Evolutionary conservation across 1,284 basidiomycete species (phyloP).

Genomic region (Leccinum insigne): DNA sequence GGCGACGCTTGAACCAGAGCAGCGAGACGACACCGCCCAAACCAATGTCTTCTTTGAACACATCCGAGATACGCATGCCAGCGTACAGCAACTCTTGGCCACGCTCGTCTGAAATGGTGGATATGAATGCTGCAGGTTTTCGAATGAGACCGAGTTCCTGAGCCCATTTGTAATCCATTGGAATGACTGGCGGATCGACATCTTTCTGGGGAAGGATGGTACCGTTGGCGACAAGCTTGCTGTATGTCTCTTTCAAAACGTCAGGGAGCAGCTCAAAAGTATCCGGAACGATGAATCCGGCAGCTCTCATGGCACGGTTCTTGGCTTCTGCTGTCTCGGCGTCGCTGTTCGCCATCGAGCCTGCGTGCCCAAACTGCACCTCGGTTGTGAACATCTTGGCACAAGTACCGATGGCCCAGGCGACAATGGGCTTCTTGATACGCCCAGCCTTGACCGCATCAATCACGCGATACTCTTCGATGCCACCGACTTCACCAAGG

Average conservation of each 20-base stretch:
- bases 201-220: constrained; percentile 75
- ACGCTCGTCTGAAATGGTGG: constrained; percentile 99
- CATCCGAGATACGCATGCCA: constrained; percentile 98
- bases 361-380: constrained; percentile 99
- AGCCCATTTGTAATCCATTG: constrained; percentile 99
- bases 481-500: constrained; percentile 97
- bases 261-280: constrained; percentile 96
- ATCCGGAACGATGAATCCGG: constrained; percentile 96
- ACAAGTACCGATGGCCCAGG: constrained; percentile 99
- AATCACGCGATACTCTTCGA: constrained; percentile 99
- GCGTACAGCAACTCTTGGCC: constrained; percentile 98
- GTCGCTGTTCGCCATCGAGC: constrained; percentile 97
- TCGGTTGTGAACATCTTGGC: constrained; percentile 99
- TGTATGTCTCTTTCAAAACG: constrained; percentile 85
- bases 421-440: constrained; percentile 98
- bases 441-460: constrained; percentile 93
- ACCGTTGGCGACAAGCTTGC: constrained; percentile 76
- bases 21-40: constrained; percentile 96
- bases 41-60: constrained; percentile 98
- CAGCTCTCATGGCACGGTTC: constrained; percentile 94
- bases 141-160: constrained; percentile 98
- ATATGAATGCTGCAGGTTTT: constrained; percentile 99
- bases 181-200: constrained; percentile 92
- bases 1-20: constrained; percentile 97
- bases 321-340: constrained; percentile 98